Conservation (phyloP, 73 alveolate genomes). For the Blepharisma stoltei region DNA sequence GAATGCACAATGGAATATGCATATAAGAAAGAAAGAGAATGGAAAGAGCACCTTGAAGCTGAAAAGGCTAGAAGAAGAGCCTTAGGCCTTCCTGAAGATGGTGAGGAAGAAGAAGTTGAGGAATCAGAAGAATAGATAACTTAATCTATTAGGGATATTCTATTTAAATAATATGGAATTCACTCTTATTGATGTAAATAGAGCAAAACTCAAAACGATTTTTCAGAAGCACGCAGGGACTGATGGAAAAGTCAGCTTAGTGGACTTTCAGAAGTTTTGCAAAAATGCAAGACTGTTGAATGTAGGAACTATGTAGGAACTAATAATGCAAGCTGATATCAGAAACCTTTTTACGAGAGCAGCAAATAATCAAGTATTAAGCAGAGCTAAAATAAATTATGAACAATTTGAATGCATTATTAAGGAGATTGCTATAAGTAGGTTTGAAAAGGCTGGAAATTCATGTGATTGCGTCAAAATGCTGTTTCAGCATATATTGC, state of each 20-base stretch:
- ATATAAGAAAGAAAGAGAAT: constrained; percentile 9
- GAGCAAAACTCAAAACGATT: constrained; percentile 11
- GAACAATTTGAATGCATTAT: too few species aligned
- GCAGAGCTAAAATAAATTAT: too few species aligned
- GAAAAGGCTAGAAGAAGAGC: constrained; percentile 28
- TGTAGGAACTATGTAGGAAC: background rate
- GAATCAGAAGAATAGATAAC: too few species aligned
- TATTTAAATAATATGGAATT: background rate
- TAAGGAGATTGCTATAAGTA: too few species aligned
- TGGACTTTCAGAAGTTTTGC: constrained; percentile 25
- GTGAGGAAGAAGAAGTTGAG: constrained; percentile 2
- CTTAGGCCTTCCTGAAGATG: constrained; percentile 16
- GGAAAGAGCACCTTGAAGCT: constrained; percentile 13
- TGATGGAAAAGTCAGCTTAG: background rate
- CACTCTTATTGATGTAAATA: background rate
- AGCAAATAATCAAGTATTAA: background rate
- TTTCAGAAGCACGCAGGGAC: background rate
- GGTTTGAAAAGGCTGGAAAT: too few species aligned
- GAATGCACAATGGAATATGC: constrained; percentile 30
- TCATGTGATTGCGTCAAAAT: too few species aligned
- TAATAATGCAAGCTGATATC: background rate
- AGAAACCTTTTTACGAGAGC: background rate
- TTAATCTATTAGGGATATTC: too few species aligned
- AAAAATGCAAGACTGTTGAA: background rate
- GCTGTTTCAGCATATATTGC: too few species aligned